Percentiles rank a stretch among this genome's conserved stretches.
Conservation (phyloP, 768 basidiomycete species). For the Mycena leptocephala region DNA sequence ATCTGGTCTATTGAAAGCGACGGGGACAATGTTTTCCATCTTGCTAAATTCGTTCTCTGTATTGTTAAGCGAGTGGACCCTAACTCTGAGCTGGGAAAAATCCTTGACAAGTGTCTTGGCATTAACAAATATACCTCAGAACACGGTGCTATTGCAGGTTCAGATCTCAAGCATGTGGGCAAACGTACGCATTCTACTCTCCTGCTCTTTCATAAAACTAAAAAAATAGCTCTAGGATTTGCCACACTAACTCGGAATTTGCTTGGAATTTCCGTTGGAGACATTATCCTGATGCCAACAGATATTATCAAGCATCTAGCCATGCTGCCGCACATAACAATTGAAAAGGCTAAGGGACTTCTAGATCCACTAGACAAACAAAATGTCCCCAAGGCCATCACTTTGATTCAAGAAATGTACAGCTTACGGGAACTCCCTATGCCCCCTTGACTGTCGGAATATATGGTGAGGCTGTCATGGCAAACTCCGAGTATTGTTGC, state of each 20-base stretch:
- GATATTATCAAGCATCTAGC: constrained; percentile 25
- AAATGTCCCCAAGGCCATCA: constrained; percentile 43
- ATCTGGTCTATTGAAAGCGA: constrained; percentile 47
- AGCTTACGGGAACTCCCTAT: neutral
- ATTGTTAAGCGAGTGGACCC: constrained; percentile 27
- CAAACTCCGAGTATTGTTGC: no score
- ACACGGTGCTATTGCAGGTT: constrained; percentile 38
- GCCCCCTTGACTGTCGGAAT: no score
- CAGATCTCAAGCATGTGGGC: constrained; percentile 49
- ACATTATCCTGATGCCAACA: constrained; percentile 17
- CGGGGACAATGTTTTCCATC: constrained; percentile 46
- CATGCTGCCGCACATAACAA: constrained; percentile 6
- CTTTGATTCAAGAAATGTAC: constrained; percentile 28
- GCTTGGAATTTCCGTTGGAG: constrained; percentile 34
- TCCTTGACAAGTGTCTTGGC: constrained; percentile 34
- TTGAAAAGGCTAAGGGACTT: constrained; percentile 26
- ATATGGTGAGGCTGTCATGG: no score
- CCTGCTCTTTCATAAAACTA: neutral
- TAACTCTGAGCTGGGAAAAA: constrained; percentile 27
- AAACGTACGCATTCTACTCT: constrained; percentile 34
- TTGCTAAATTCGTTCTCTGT: constrained; percentile 36
- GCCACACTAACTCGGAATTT: constrained; percentile 42
- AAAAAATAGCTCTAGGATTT: constrained; percentile 22
- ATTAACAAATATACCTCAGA: constrained; percentile 41
- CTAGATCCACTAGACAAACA: constrained; percentile 39